A percentile compares a stretch with the other conserved stretches of the same genome.
Conservation (phyloP, 345 rosid genomes). For the Hevea brasiliensis region DNA sequence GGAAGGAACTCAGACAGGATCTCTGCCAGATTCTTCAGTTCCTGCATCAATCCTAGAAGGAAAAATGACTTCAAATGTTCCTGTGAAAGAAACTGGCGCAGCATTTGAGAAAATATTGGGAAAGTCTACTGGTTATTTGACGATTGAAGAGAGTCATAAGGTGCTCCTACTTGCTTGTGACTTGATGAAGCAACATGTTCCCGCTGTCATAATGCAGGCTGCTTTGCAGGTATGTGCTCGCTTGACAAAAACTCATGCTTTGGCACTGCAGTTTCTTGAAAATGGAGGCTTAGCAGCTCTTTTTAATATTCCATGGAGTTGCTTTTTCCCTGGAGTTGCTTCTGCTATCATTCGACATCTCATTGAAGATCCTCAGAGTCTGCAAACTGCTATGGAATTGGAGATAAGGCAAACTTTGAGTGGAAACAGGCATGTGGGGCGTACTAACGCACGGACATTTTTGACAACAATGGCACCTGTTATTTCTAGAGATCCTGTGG, state of each 20-base stretch:
- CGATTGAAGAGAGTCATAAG: slow-evolving; percentile 68
- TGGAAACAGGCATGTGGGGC: slow-evolving; percentile 74
- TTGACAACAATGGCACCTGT: slow-evolving; percentile 90
- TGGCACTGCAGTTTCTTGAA: slow-evolving; percentile 86
- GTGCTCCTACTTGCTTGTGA: slow-evolving; percentile 65
- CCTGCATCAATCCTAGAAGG: slow-evolving; percentile 40
- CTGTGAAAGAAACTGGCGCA: slow-evolving; percentile 45
- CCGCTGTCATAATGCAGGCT: slow-evolving; percentile 93
- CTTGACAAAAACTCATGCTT: slow-evolving; percentile 72
- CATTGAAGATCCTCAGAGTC: slow-evolving; percentile 94
- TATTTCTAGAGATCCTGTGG: slow-evolving; percentile 80
- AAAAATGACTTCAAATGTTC: slow-evolving; percentile 41
- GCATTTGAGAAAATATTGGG: slow-evolving; percentile 68
- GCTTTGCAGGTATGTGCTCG: slow-evolving; percentile 93
- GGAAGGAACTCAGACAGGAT: slow-evolving; percentile 51
- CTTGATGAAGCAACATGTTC: slow-evolving; percentile 77
- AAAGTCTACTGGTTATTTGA: slow-evolving; percentile 76
- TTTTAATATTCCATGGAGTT: slow-evolving; percentile 74
- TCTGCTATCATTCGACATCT: slow-evolving; percentile 86
- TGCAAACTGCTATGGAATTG: slow-evolving; percentile 95
- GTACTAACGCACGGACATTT: slow-evolving; percentile 60
- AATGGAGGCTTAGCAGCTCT: slow-evolving; percentile 77
- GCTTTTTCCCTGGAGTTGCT: slow-evolving; percentile 90
- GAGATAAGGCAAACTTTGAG: slow-evolving; percentile 81
- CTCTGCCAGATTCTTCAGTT: slow-evolving; percentile 46